Evolutionary conservation across 2,329 filamentous ascomycete species (phyloP), one percentile per base, ranked within the genome.

Genomic region (Ceratocystis diversiconidia): DNA sequence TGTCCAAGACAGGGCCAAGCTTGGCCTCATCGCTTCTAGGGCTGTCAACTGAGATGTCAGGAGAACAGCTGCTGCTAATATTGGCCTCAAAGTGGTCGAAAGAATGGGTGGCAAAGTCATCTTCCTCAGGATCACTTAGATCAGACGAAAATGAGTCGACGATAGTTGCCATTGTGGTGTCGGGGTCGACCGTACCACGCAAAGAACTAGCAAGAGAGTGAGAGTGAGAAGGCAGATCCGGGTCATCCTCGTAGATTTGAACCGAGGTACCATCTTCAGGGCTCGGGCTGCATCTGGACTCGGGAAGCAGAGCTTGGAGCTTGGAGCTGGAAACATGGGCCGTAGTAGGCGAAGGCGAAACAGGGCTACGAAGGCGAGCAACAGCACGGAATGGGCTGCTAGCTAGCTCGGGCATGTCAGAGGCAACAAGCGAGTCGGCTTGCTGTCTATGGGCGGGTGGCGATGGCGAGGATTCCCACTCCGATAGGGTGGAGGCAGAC

Each of bases 21-120:
- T 41, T 19, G 15, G 61, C 12, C 6, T 43, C 25, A 15, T 52
- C n/a, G 19, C 8, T 28, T 25, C 5, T 15, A 22, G 44, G 5
- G 62, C 36, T 41, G 36, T 12, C 10, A 41, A 12, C 36, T 12
- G 80, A 82, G 77, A 96, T 88, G 1, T 88, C 89, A 25, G 89
- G 88, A 74, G 96, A 82, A 3, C 36, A 41, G 30, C 89, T 86
- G 68, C 84, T 84, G n/a, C 92, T 85, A 46, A 96, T 80, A 72
- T 96, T 90, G 64, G 89, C 88, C 52, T 90, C 91, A 72, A 89
- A 95, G 0, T 91, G 90, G 17, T 91, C 92, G 70, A 96, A 96
- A 0, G 92, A 96, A 74, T 94, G 89, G 19, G 96, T 80, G 65
- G 96, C 85, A 2, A 92, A 92, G 70, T 97, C 94, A 69, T 77